Conservation (phyloP, 768 basidiomycete genomes). For the Crucibulum laeve region DNA sequence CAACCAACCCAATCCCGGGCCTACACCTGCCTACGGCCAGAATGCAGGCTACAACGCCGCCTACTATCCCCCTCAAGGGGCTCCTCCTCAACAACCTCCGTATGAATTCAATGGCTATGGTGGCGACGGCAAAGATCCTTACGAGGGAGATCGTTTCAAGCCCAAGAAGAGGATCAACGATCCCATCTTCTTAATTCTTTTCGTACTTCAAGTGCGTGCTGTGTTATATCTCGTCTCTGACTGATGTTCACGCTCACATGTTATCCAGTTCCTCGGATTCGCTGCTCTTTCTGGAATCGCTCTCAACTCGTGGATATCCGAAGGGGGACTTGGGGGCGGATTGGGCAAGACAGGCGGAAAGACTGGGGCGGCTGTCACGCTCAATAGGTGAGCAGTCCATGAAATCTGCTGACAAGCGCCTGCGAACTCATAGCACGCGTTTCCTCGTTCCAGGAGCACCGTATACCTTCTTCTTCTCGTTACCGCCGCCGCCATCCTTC, state of each 20-base stretch:
- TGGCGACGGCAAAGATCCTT: conserved; percentile 44
- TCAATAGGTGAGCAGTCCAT: conserved; percentile 50
- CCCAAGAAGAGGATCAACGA: conserved; percentile 71
- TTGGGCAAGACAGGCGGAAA: conserved; percentile 53
- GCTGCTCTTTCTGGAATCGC: conserved; percentile 63
- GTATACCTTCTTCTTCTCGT: conserved; percentile 75
- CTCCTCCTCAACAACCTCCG: conserved; percentile 14
- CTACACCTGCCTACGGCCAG: conserved; percentile 33
- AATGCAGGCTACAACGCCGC: too few species aligned
- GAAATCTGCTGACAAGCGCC: not conserved
- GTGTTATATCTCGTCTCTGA: not conserved
- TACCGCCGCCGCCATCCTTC: conserved; percentile 59
- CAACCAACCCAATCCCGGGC: conserved; percentile 32
- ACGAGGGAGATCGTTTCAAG: conserved; percentile 59
- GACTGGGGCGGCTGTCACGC: conserved; percentile 55
- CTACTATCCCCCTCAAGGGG: conserved; percentile 20
- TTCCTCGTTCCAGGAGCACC: conserved; percentile 47
- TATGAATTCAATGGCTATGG: conserved; percentile 10
- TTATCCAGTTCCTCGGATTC: conserved; percentile 60
- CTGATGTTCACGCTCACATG: not conserved
- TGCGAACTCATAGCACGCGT: not conserved
- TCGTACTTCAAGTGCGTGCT: conserved; percentile 57
- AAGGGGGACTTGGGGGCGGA: conserved; percentile 71
- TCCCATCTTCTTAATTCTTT: conserved; percentile 65
- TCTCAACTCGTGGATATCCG: conserved; percentile 54